Base-by-base conservation (phyloP, 345 rosid species). In the Trapa incisa region DNA sequence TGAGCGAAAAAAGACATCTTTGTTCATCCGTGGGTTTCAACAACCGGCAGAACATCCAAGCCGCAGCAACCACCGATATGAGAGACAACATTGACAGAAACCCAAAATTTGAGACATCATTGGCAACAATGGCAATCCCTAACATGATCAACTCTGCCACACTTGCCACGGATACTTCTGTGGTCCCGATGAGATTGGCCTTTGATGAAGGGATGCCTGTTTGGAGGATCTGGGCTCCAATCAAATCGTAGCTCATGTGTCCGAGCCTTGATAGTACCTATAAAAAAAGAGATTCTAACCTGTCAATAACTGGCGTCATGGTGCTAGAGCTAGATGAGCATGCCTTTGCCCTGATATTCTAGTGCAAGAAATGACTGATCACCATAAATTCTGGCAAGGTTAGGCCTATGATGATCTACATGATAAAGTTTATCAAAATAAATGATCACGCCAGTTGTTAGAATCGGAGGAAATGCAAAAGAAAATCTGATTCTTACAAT, bases 201-300 rank as follows among this genome's bases (percentile, higher is more conserved):
- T 93, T 93, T 33, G 92, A 84, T 10, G 92, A 85, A 29, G 99
- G 97, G 64, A 83, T 88, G 45, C 97, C 99, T 0, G 97, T 88
- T 79, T 94, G 98, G 70, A 93, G 97, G 72, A 93, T 93, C 83
- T 93, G 98, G 17, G 92, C 90, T 53, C 97, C 92, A 10, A 90
- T 85, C 43, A 93, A 77, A 62, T 88, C 96, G 36, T 88, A 88
- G 17, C 96, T 87, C 97, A 91, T 88, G 75, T 94, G 91, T 42
- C 99, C 97, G 71, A 94, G 79, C 75, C 99, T 83, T 50, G 97
- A 94, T 11, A 91, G 67, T 37, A 94, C 91, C 96, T 94, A 82
- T 77, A 68, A 1, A 3, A 15, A 58, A 38, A 1, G 37, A 58
- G 37, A 58, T 54, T 22, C 35, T 6, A 37, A 39, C 14, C 16